Base-by-base conservation (phyloP, 2,329 filamentous ascomycete species). In the Thelonectria olida region DNA sequence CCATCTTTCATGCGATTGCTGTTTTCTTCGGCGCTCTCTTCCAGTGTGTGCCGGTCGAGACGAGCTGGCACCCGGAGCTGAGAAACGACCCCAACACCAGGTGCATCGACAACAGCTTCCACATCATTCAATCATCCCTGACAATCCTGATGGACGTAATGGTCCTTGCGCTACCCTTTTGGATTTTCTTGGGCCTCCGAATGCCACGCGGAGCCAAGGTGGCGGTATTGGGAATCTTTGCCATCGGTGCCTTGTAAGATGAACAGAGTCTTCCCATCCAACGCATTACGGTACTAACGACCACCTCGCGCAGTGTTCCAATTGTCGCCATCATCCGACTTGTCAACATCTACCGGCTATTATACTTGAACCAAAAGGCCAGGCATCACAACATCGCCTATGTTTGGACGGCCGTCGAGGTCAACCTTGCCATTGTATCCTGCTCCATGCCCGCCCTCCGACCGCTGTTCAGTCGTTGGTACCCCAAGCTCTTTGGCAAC, bases 81-180 rank as follows among this genome's bases (percentile, higher is more conserved):
- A 51, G 44, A 61, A 65, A 22, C 54, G 70, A 68, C 3, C 64
- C 65, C 0, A 64, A 64, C 9, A 72, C 72, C 1, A 72, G 70
- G 7, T 81, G 80, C 39, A 71, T 81, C 38, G 63, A 75, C 10
- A 66, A 67, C 1, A 63, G 62, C 34, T 68, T 73, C 31, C 78
- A 78, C 56, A 72, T 80, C 4, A 64, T 74, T 12, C 72, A 68
- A 10, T 74, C 78, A 2, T 72, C 70, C 1, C 64, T 81, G 15
- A 80, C 76, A 15, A 80, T 82, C 28, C 38, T 80, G 7, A 80
- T 78, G 9, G 80, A 82, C 31, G 64, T 81, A 0, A 62, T 81
- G 44, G 73, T 80, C 5, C 69, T 81, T 7, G 69, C 68, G 0
- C 65, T 82, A 7, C 80, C 80, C 0, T 74, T 80, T 36, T 75